phyloP scores from a whole-genome alignment of 177 flowering plant species.

The Vitis hybrid region DNA sequence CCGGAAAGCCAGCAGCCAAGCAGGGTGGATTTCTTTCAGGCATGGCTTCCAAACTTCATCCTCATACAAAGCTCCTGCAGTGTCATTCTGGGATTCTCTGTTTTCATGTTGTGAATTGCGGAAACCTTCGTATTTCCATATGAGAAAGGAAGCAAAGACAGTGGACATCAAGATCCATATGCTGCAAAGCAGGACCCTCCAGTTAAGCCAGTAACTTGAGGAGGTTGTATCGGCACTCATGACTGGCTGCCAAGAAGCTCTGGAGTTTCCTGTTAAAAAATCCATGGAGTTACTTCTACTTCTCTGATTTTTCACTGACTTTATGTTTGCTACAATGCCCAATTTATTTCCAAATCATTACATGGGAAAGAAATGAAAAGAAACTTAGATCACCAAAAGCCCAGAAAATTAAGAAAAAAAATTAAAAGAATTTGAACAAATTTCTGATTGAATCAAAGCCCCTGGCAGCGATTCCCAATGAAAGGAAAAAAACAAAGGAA shows the following conservation, averaged over 20 bases:
- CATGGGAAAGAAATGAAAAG: background rate
- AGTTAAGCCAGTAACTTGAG: conserved; percentile 59
- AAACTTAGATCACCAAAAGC: background rate
- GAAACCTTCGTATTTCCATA: conserved; percentile 57
- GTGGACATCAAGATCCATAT: conserved; percentile 38
- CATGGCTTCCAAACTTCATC: conserved; percentile 85
- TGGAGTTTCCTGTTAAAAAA: conserved; percentile 45
- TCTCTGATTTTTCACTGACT: background rate
- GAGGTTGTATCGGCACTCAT: conserved; percentile 47
- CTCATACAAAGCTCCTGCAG: conserved; percentile 42
- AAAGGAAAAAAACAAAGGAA: too few species aligned
- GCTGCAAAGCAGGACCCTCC: conserved; percentile 55
- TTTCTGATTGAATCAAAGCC: background rate
- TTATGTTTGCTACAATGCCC: background rate
- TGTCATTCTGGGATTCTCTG: conserved; percentile 28
- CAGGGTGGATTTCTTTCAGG: conserved; percentile 67
- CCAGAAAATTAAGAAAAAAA: too few species aligned
- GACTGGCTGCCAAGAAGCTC: conserved; percentile 53
- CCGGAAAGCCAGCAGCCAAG: conserved; percentile 71
- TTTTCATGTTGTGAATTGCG: conserved; percentile 8
- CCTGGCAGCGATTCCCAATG: too few species aligned
- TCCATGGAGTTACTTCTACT: conserved; percentile 29
- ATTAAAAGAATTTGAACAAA: background rate
- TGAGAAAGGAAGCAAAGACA: conserved; percentile 31
- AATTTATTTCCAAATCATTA: conserved; percentile 7